Conservation (phyloP, 2,329 filamentous ascomycete genomes). For the Ophiosphaerella herpotricha region DNA sequence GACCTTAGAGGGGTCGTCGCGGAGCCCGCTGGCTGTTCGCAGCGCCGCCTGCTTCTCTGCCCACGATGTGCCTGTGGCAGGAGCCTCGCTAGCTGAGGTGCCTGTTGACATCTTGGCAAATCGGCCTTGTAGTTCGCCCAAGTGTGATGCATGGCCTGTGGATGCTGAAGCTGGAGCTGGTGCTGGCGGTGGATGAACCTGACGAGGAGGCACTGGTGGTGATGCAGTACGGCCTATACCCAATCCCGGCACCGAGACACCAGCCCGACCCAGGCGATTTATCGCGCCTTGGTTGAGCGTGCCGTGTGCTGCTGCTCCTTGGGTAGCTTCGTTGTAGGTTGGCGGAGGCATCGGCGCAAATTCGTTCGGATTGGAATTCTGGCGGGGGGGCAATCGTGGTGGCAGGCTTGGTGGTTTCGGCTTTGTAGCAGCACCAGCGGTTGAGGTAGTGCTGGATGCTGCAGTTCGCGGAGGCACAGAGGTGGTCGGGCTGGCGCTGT, state of each 20-base stretch:
- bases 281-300: slow-evolving; percentile 64
- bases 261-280: slow-evolving; percentile 70
- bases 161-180: slow-evolving; percentile 16
- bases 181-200: slow-evolving; percentile 4
- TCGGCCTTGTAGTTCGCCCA: slow-evolving; percentile 70
- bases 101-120: slow-evolving; percentile 56
- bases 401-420: slow-evolving; percentile 60
- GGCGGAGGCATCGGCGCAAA: slow-evolving; percentile 53
- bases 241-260: slow-evolving; percentile 77
- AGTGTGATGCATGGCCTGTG: slow-evolving; percentile 48
- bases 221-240: slow-evolving; percentile 65
- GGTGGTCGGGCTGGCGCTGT: slow-evolving; percentile 52
- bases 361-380: slow-evolving; percentile 58
- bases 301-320: slow-evolving; percentile 38
- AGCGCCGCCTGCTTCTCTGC: slow-evolving; percentile 66
- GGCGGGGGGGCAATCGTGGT: slow-evolving; percentile 73
- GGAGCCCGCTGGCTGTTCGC: slow-evolving; percentile 63
- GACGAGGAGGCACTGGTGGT: slow-evolving; percentile 45
- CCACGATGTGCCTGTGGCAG: slow-evolving; percentile 62
- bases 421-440: slow-evolving; percentile 37
- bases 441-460: slow-evolving; percentile 26
- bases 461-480: slow-evolving; percentile 33
- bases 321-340: slow-evolving; percentile 52
- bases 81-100: slow-evolving; percentile 34
- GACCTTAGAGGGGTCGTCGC: slow-evolving; percentile 65